These are phyloP conservation scores for Amyloporia xantha DNA, from an alignment of 768 basidiomycete species.

Conservation along the genomic window DNA sequence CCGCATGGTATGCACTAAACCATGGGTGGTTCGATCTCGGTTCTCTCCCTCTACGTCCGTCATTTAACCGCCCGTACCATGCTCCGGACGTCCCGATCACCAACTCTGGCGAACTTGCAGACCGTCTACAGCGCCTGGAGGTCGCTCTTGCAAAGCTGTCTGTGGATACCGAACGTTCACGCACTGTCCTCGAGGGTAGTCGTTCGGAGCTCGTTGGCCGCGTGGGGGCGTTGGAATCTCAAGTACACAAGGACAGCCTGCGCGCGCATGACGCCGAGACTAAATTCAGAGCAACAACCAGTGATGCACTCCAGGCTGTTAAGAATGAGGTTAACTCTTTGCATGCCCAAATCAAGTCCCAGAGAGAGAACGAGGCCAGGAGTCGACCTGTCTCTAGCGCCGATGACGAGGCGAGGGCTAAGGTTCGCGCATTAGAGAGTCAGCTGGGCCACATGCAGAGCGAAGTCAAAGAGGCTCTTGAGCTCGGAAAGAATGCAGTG, in stretches of 20 bases:
- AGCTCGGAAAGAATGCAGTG: constrained; percentile 44
- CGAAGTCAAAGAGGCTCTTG: constrained; percentile 65
- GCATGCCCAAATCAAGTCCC: constrained; percentile 34
- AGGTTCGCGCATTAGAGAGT: constrained; percentile 54
- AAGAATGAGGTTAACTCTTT: constrained; percentile 51
- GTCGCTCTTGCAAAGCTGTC: constrained; percentile 54
- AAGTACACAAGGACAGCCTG: constrained; percentile 39
- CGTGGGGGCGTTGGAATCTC: constrained; percentile 51
- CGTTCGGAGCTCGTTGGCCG: constrained; percentile 48
- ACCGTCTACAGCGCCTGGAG: constrained; percentile 59
- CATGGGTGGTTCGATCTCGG: constrained; percentile 14
- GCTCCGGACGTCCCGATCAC: constrained; percentile 54
- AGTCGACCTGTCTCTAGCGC: constrained; percentile 17
- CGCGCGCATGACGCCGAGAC: constrained; percentile 48
- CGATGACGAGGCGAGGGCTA: constrained; percentile 53
- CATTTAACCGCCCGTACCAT: constrained; percentile 33
- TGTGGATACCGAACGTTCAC: constrained; percentile 44
- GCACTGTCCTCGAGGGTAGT: constrained; percentile 43
- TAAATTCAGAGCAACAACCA: constrained; percentile 33
- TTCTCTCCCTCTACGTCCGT: constrained; percentile 17
- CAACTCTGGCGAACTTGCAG: constrained; percentile 60
- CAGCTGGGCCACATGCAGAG: constrained; percentile 56
- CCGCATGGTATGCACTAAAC: constrained; percentile 38
- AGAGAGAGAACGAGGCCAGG: constrained; percentile 16
- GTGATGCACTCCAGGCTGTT: constrained; percentile 40